Base-by-base conservation (phyloP, 2,329 filamentous ascomycete species). In the Cercospora zeina region DNA sequence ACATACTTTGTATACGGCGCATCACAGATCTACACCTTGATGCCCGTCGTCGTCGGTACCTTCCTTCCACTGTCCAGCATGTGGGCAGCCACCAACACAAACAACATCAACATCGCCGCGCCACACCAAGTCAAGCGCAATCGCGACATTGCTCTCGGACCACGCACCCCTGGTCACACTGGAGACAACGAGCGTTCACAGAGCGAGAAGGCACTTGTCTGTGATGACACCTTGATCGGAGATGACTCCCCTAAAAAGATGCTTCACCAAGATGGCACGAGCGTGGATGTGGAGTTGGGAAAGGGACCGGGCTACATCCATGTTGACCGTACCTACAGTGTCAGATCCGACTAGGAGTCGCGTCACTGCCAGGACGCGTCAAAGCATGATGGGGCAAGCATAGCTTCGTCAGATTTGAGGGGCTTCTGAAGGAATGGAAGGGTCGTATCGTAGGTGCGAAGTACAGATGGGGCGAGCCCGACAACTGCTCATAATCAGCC, bases 51-150 rank as follows among this genome's bases (percentile, higher is more conserved):
- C 19, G 82, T 87, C 36, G 83, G 82, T 61, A 80, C 89, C 63
- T 85, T 85, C 65, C 81, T 89, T 14, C 87, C 87, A 1, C 78
- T 89, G 10, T 87, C 86, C 13, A 83, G 85, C 16, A 81, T 89
- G 66, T 89, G 87, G 87, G 87, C 87, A 13, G 75, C 78, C 4
- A 74, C 77, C 19, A 73, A 69, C 54, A 72, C 72, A 31, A 69
- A 64, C 55, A 67, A 67, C 51, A 62, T 62, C 62, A 70, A 68
- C 61, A 68, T 67, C 54, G 65, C 64, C 62, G 71, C 63, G 36
- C 67, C 59, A 39, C 68, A 62, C 62, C 70, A 60, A 53, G 61
- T 62, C 54, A 54, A 65, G 37, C 62, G 61, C 56, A 63, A 64
- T 33, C 54, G 59, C 24, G 54, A 60, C 11, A 36, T 66, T 14